A percentile compares a stretch with the other conserved stretches of the same genome.
Conservation (phyloP, 2,329 filamentous ascomycete genomes). For the Aspergillus sp. region DNA sequence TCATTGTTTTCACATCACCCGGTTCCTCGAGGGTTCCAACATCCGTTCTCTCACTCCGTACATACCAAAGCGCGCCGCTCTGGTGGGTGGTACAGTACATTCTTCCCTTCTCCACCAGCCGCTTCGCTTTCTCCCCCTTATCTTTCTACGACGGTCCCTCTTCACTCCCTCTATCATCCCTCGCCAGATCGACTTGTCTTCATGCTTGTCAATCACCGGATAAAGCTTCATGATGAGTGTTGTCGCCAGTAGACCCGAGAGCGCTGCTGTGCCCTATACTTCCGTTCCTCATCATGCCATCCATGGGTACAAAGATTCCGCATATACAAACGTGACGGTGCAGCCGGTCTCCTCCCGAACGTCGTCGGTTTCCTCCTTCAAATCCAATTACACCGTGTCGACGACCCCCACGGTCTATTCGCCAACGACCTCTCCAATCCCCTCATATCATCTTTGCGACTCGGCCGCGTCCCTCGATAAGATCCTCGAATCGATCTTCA, state of each 20-base stretch:
- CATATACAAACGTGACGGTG: constrained; percentile 26
- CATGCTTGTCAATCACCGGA: constrained; percentile 15
- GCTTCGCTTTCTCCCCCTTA: constrained; percentile 9
- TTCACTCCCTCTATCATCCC: constrained; percentile 3
- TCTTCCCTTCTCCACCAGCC: constrained; percentile 11
- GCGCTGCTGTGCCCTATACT: constrained; percentile 31
- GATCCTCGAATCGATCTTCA: constrained; percentile 37
- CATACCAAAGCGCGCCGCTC: constrained; percentile 6
- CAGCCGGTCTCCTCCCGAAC: constrained; percentile 32
- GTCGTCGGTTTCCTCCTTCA: constrained; percentile 38
- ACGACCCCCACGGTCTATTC: constrained; percentile 40
- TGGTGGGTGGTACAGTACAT: constrained; percentile 1
- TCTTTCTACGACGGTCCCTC: constrained; percentile 11
- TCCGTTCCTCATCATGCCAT: constrained; percentile 24
- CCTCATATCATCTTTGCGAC: constrained; percentile 38
- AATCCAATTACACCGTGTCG: constrained; percentile 36
- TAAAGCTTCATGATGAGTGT: constrained; percentile 36
- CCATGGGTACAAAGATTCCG: constrained; percentile 28
- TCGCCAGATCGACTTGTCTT: constrained; percentile 7
- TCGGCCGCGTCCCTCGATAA: constrained; percentile 36
- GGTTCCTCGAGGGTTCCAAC: neutral
- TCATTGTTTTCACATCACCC: neutral
- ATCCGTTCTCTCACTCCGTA: neutral
- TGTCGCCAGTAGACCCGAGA: constrained; percentile 39
- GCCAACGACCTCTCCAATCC: constrained; percentile 32